phyloP scores from a whole-genome alignment of 2,329 filamentous ascomycete genomes.

The Neocucurbitaria cava region DNA sequence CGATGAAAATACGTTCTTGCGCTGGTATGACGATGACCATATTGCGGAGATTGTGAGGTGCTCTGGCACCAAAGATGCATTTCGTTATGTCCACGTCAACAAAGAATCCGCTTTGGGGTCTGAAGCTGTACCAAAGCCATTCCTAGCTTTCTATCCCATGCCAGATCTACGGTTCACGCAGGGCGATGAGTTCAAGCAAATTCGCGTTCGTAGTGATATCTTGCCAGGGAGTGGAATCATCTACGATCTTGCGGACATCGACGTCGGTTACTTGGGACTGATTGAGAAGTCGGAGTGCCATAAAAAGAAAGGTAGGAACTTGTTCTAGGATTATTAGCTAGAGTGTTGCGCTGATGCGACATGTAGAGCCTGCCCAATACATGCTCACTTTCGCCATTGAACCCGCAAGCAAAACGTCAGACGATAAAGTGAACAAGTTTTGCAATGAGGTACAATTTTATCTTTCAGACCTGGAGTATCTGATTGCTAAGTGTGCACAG shows the following conservation, averaged over 20 bases:
- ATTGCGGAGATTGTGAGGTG: not conserved
- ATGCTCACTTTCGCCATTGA: conserved; percentile 27
- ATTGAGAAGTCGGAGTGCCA: too few relatives aligned
- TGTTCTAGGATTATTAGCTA: too few relatives aligned
- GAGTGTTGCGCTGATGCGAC: too few relatives aligned
- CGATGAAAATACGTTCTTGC: not conserved
- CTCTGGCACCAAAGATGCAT: not conserved
- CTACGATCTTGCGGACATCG: not conserved
- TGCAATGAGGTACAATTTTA: too few relatives aligned
- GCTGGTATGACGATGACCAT: not conserved
- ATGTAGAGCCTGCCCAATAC: conserved; percentile 22
- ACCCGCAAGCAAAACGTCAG: conserved; percentile 12
- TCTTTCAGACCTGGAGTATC: too few relatives aligned
- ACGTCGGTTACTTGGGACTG: not conserved
- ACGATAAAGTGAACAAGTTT: conserved; percentile 19
- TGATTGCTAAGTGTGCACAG: too few relatives aligned
- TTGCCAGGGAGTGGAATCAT: not conserved
- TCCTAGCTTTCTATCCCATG: not conserved
- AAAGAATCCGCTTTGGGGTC: not conserved
- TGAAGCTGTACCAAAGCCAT: not conserved
- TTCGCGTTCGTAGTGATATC: not conserved
- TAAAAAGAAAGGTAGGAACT: too few relatives aligned
- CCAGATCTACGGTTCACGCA: not conserved
- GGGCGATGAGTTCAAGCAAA: not conserved
- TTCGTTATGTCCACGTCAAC: not conserved